phyloP scores from a whole-genome alignment of 305 asterid species.

The Fraxinus xanthoxyloides region DNA sequence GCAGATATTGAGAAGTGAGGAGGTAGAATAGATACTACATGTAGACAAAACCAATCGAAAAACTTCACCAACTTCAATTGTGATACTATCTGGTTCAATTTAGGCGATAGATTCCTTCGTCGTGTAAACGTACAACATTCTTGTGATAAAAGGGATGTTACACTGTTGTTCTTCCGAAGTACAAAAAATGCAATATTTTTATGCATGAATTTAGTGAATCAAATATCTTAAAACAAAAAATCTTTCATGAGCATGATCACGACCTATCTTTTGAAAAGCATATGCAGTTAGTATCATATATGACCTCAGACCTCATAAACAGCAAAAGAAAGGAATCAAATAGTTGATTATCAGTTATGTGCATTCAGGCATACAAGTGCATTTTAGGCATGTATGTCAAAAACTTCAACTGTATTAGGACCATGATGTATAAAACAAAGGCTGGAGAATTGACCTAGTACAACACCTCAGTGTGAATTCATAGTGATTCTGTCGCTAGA shows the following conservation, averaged over 20 bases:
- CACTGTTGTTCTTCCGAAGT: neutral
- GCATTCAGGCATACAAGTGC: neutral
- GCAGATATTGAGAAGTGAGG: slow-evolving; percentile 39
- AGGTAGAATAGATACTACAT: slow-evolving; percentile 8
- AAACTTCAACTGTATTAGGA: neutral
- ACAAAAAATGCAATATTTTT: neutral
- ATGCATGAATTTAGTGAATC: neutral
- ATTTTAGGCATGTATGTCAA: neutral
- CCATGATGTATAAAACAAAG: neutral
- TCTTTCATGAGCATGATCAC: neutral
- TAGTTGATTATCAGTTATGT: neutral
- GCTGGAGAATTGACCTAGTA: neutral
- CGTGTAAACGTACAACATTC: neutral
- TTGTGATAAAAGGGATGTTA: neutral
- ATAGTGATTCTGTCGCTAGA: neutral
- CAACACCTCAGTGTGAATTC: neutral
- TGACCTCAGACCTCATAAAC: neutral
- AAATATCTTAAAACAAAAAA: neutral
- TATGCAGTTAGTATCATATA: neutral
- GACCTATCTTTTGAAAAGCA: slow-evolving; percentile 12
- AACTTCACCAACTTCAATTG: neutral
- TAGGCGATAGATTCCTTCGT: slow-evolving; percentile 7
- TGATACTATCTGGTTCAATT: neutral
- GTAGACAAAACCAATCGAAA: slow-evolving; percentile 3
- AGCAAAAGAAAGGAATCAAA: neutral